These are phyloP conservation scores for Sarocladiaceae sp. DNA, from an alignment of 2,329 filamentous ascomycete genomes.

Conservation along the genomic window DNA sequence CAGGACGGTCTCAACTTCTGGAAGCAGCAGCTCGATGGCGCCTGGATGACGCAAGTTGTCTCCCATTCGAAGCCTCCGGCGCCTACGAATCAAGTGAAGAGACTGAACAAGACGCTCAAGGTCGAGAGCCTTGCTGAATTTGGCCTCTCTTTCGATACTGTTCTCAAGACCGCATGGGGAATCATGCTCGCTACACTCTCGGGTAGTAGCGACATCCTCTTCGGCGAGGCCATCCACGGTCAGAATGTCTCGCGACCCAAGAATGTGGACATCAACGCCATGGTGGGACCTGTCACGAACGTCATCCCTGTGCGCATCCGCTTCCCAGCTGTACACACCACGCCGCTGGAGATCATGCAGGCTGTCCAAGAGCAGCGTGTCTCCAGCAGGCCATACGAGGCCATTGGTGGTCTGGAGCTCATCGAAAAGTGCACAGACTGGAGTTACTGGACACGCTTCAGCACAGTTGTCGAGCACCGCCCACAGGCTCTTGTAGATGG, in stretches of 20 bases:
- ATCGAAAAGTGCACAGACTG: slow-evolving; percentile 48
- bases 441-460: slow-evolving; percentile 47
- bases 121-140: slow-evolving; percentile 35
- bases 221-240: slow-evolving; percentile 47
- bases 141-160: slow-evolving; percentile 42
- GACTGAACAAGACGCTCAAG: slow-evolving; percentile 32
- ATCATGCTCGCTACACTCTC: slow-evolving; percentile 46
- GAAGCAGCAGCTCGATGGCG: slow-evolving; percentile 36
- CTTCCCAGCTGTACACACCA: slow-evolving; percentile 35
- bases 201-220: slow-evolving; percentile 44
- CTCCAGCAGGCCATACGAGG: slow-evolving; percentile 41
- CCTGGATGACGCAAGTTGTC: slow-evolving; percentile 40
- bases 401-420: slow-evolving; percentile 44
- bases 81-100: slow-evolving; percentile 31
- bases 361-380: slow-evolving; percentile 43
- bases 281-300: slow-evolving; percentile 42
- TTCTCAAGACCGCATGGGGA: slow-evolving; percentile 54
- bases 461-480: slow-evolving; percentile 48
- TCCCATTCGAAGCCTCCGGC: slow-evolving; percentile 34
- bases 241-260: slow-evolving; percentile 35
- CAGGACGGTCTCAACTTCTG: slow-evolving; percentile 38
- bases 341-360: slow-evolving; percentile 42
- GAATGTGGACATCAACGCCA: slow-evolving; percentile 48
- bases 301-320: slow-evolving; percentile 42
- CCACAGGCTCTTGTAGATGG: slow-evolving; percentile 22